A percentile compares a stretch with the other conserved stretches of the same genome.
These are phyloP conservation scores for Allium sativum DNA, from an alignment of 106 monocot genomes.

Conservation along the genomic window DNA sequence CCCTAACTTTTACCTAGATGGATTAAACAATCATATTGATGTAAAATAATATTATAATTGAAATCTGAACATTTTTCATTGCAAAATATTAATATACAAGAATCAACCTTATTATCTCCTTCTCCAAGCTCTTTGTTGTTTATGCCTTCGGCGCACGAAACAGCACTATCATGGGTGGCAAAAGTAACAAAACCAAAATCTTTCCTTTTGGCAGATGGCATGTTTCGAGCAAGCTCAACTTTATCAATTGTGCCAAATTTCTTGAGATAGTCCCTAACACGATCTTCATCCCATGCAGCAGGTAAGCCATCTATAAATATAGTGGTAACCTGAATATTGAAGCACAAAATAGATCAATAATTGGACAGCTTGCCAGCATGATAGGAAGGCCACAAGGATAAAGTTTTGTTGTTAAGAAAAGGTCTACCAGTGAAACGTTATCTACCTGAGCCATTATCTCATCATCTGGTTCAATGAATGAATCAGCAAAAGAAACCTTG, in stretches of 20 bases:
- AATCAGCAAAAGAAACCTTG: slow-evolving; percentile 90
- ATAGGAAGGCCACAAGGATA: too few species aligned
- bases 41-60: too few species aligned
- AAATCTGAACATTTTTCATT: too few species aligned
- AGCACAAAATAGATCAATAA: not conserved
- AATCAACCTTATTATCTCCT: slow-evolving; percentile 74
- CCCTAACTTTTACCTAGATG: slow-evolving; percentile 72
- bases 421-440: not conserved
- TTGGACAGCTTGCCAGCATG: not conserved
- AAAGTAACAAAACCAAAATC: slow-evolving; percentile 99
- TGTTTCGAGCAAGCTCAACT: slow-evolving; percentile 89
- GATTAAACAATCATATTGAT: too few species aligned
- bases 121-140: slow-evolving; percentile 79
- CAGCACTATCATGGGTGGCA: slow-evolving; percentile 78
- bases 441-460: slow-evolving; percentile 92
- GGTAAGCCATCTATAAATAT: slow-evolving; percentile 86
- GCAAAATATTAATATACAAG: too few species aligned
- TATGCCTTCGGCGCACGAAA: slow-evolving; percentile 75
- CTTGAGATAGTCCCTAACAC: slow-evolving; percentile 57
- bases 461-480: slow-evolving; percentile 84
- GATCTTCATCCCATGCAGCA: slow-evolving; percentile 90
- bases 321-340: slow-evolving; percentile 65
- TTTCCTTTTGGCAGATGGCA: slow-evolving; percentile 87
- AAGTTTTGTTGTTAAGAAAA: not conserved
- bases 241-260: slow-evolving; percentile 85